A percentile compares a stretch with the other conserved stretches of the same genome.
Evolutionary conservation across 176 grass and related monocot genomes (phyloP).

Genomic region (Avena atlantica): DNA sequence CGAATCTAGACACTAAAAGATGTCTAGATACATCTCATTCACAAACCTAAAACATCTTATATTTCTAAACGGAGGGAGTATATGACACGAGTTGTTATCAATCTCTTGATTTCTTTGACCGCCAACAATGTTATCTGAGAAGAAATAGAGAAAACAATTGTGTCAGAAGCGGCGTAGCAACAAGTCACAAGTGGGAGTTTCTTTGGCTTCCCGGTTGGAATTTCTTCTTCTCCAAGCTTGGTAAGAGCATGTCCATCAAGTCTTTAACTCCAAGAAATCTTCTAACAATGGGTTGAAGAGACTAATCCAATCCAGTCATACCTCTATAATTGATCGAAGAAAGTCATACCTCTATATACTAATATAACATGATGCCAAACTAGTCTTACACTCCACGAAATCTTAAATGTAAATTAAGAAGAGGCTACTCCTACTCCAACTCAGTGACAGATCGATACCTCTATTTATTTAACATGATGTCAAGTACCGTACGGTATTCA

Average conservation of each 20-base stretch:
- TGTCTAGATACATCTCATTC: too few relatives aligned
- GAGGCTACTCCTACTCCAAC: neutral
- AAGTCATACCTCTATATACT: neutral
- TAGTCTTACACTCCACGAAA: slow-evolving; percentile 27
- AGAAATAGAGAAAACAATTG: too few relatives aligned
- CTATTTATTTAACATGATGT: slow-evolving; percentile 35
- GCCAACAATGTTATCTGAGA: too few relatives aligned
- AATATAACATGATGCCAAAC: neutral
- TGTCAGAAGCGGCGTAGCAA: neutral
- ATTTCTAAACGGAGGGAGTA: too few relatives aligned
- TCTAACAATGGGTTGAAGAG: neutral
- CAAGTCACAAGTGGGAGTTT: neutral
- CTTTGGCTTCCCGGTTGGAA: neutral
- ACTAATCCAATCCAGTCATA: neutral
- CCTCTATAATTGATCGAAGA: neutral
- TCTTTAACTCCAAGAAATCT: neutral
- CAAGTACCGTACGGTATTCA: neutral
- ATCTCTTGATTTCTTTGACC: too few relatives aligned
- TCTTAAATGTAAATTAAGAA: neutral
- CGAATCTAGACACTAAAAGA: too few relatives aligned
- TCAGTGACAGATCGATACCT: neutral
- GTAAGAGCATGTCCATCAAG: neutral
- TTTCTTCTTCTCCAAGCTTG: neutral
- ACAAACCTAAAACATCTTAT: too few relatives aligned
- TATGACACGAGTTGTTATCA: too few relatives aligned